A percentile compares a stretch with the other conserved stretches of the same genome.
These are phyloP conservation scores for Cercophora sp. DNA, from an alignment of 495 filamentous ascomycete species.

Conservation along the genomic window DNA sequence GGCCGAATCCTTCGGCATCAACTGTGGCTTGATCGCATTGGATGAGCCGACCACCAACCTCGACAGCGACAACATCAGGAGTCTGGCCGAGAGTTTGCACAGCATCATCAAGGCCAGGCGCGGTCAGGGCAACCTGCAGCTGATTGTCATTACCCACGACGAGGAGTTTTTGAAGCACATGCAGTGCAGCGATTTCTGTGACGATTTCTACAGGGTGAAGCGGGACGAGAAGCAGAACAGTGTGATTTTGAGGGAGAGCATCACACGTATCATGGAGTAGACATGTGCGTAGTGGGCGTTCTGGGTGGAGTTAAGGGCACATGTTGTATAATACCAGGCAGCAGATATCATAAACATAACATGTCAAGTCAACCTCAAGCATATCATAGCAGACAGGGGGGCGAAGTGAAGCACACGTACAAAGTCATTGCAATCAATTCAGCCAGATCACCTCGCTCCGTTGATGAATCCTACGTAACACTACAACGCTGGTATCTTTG, in stretches of 20 bases:
- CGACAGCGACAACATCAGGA: slow-evolving; percentile 88
- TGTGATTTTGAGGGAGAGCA: slow-evolving; percentile 70
- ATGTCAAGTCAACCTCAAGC: no score
- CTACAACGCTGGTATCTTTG: no score
- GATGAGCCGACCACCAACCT: slow-evolving; percentile 98
- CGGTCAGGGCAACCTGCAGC: slow-evolving; percentile 89
- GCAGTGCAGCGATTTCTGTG: slow-evolving; percentile 91
- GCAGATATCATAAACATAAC: no score
- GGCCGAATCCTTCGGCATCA: slow-evolving; percentile 93
- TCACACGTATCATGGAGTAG: slow-evolving; percentile 49
- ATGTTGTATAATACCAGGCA: background rate
- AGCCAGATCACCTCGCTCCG: no score
- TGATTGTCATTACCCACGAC: slow-evolving; percentile 98
- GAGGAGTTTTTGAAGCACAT: slow-evolving; percentile 93
- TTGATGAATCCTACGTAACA: no score
- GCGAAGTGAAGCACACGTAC: no score
- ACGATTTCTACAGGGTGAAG: slow-evolving; percentile 82
- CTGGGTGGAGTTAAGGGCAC: slow-evolving; percentile 5
- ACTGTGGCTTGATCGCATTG: slow-evolving; percentile 93
- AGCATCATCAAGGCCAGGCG: slow-evolving; percentile 81
- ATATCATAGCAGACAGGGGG: no score
- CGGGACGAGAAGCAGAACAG: slow-evolving; percentile 85
- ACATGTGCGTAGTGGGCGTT: background rate
- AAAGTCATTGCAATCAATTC: no score
- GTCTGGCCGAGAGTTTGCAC: slow-evolving; percentile 78